Evolutionary conservation across 345 rosid species (phyloP).

Genomic region (Lepidium sativum): DNA sequence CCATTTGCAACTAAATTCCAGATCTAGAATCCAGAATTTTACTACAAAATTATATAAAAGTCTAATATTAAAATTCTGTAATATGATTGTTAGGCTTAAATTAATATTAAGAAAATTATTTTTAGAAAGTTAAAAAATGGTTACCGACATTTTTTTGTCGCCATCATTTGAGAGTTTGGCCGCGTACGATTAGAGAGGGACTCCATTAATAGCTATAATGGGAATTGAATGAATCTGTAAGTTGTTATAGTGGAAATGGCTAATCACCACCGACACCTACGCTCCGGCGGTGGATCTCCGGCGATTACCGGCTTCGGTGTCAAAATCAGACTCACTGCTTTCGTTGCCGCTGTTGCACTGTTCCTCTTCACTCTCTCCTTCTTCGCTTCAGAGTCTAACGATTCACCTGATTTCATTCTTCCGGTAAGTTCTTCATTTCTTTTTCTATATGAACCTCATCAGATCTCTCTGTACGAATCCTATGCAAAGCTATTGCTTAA

Average conservation of each 20-base stretch:
- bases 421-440: constrained; percentile 38
- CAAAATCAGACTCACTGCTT: constrained; percentile 37
- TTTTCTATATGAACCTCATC: too few species aligned
- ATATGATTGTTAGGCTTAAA: not conserved
- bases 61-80: not conserved
- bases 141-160: not conserved
- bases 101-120: not conserved
- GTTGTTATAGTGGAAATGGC: constrained; percentile 33
- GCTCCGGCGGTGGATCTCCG: constrained; percentile 30
- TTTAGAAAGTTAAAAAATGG: not conserved
- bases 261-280: constrained; percentile 35
- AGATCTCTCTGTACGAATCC: not conserved
- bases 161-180: constrained; percentile 2
- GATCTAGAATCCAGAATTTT: too few species aligned
- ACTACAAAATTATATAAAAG: too few species aligned
- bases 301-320: constrained; percentile 13
- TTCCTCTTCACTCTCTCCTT: constrained; percentile 44
- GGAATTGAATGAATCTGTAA: not conserved
- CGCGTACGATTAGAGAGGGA: not conserved
- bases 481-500: not conserved
- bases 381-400: constrained; percentile 37
- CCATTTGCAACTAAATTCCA: too few species aligned
- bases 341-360: constrained; percentile 32
- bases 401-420: constrained; percentile 35
- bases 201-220: constrained; percentile 7